These are phyloP conservation scores for Komagataea norvegica DNA, from an alignment of 1,139 yeast species.

Conservation along the genomic window DNA sequence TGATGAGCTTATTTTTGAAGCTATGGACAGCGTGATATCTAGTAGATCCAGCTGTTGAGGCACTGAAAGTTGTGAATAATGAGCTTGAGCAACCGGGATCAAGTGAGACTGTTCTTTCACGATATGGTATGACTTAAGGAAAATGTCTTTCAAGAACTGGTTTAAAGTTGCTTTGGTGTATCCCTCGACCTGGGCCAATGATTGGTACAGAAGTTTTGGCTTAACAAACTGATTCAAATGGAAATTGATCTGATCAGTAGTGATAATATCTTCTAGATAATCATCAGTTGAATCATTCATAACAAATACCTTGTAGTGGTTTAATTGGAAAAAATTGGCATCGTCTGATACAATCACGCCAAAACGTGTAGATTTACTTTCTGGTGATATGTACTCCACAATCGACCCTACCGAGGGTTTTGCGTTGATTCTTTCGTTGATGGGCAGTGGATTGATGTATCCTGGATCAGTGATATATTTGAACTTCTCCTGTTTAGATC, in stretches of 20 bases:
- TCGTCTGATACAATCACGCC: constrained; percentile 12
- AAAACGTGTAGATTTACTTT: not conserved
- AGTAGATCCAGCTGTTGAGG: constrained; percentile 14
- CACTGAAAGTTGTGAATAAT: constrained; percentile 11
- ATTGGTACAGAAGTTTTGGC: constrained; percentile 8
- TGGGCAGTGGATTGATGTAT: constrained; percentile 1
- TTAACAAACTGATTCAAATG: constrained; percentile 4
- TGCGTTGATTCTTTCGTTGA: constrained; percentile 3
- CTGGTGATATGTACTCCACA: constrained; percentile 6
- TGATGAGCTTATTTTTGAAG: constrained; percentile 3
- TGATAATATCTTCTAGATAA: not conserved
- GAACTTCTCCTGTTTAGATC: not conserved
- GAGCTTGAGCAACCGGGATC: constrained; percentile 18
- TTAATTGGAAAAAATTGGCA: constrained; percentile 7
- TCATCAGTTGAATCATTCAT: not conserved
- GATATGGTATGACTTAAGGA: constrained; percentile 5
- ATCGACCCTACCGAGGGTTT: constrained; percentile 26
- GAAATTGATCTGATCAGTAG: constrained; percentile 8
- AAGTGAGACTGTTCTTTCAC: constrained; percentile 10
- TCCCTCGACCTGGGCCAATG: constrained; percentile 2
- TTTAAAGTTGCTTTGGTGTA: constrained; percentile 4
- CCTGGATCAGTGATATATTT: constrained; percentile 3
- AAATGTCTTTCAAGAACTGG: constrained; percentile 6
- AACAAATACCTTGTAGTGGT: constrained; percentile 8
- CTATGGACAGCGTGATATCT: constrained; percentile 6